Base-by-base conservation (phyloP, 306 rosid species). In the Trichosanthes truncata region DNA sequence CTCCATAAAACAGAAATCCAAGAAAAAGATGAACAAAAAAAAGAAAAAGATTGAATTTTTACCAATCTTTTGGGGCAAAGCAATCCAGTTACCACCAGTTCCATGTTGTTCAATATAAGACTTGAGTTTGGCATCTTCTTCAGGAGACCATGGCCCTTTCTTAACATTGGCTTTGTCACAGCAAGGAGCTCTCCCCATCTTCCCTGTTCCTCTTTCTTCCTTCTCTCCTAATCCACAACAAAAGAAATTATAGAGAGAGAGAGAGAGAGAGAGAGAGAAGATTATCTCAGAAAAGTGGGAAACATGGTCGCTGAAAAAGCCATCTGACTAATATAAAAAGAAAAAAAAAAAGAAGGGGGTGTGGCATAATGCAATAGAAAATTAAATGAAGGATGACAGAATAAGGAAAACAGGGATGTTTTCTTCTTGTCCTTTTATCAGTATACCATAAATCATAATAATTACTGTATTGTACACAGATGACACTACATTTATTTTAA, bases 101-200 rank as follows among this genome's bases (percentile, higher is more conserved):
- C 92, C 93, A 35, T 87, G 85, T 59, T 87, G 49, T 56, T 89
- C 89, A 78, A 89, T 89, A 75, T 85, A 87, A 33, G 93, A 87
- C 83, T 89, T 89, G 87, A 89, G 93, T 72, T 87, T 87, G 48
- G 85, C 48, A 35, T 89, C 93, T 87, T 89, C 93, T 77, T 89
- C 90, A 0, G 93, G 86, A 0, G 93, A 89, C 93, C 93, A 89
- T 43, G 93, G 93, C 0, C 93, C 93, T 84, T 81, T 89, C 90
- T 89, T 89, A 79, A 89, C 93, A 85, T 87, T 89, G 59, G 93
- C 90, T 85, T 89, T 89, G 85, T 89, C 93, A 76, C 93, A 89
- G 81, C 92, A 89, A 84, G 92, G 92, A 84, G 92, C 92, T 69
- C 92, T 89, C 14, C 93, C 90, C 93, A 89, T 82, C 3, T 23